These are phyloP conservation scores for Mycena latifolia DNA, from an alignment of 768 basidiomycete genomes.

Conservation along the genomic window DNA sequence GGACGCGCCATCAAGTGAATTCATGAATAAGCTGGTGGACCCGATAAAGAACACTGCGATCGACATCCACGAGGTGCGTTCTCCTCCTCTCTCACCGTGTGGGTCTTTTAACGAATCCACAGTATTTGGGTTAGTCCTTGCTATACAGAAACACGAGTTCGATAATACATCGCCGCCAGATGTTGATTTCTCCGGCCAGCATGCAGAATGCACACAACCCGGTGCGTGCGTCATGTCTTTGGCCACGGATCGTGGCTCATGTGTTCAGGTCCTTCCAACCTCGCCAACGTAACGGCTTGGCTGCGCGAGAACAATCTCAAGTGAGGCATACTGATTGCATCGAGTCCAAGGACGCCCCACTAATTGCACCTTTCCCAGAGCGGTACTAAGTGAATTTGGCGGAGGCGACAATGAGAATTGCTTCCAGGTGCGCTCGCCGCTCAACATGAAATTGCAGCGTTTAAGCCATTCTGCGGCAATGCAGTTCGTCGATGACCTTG, in stretches of 20 bases:
- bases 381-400: constrained; percentile 60
- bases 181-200: constrained; percentile 57
- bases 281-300: constrained; percentile 57
- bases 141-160: neutral
- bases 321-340: constrained; percentile 37
- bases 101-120: neutral
- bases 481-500: constrained; percentile 52
- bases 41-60: constrained; percentile 58
- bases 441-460: neutral
- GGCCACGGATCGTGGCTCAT: neutral
- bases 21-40: constrained; percentile 55
- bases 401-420: constrained; percentile 58
- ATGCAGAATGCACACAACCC: constrained; percentile 57
- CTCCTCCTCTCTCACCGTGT: neutral
- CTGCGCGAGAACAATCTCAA: constrained; percentile 57
- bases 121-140: constrained; percentile 32
- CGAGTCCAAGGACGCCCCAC: no score
- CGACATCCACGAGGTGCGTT: constrained; percentile 57
- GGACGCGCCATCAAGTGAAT: constrained; percentile 56
- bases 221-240: constrained; percentile 36
- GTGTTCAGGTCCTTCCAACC: constrained; percentile 50
- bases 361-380: constrained; percentile 42
- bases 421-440: constrained; percentile 46
- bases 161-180: constrained; percentile 41
- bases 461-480: neutral